Percentiles rank a stretch among this genome's conserved stretches.
Evolutionary conservation across 192 early-diverging fungal genomes (phyloP).

Genomic region (Podila clonocystis): DNA sequence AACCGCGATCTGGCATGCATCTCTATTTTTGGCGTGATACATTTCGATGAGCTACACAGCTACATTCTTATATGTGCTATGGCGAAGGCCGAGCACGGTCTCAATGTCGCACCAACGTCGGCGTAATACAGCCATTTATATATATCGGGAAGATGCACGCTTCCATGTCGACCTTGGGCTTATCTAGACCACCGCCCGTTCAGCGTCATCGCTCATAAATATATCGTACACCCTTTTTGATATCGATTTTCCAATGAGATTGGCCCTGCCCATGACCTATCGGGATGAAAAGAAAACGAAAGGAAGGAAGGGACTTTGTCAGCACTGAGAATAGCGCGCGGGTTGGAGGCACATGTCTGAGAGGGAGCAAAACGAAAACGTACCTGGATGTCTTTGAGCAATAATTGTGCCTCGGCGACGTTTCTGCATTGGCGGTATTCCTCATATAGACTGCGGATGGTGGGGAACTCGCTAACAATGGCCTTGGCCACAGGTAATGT

Average conservation of each 20-base stretch:
- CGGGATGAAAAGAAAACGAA: neutral
- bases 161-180: neutral
- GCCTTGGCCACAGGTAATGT: slow-evolving; percentile 48
- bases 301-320: neutral
- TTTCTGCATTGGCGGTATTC: slow-evolving; percentile 25
- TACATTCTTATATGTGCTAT: no score
- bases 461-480: slow-evolving; percentile 51
- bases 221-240: slow-evolving; percentile 57
- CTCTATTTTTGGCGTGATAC: no score
- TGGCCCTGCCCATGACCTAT: slow-evolving; percentile 24
- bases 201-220: slow-evolving; percentile 54
- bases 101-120: no score
- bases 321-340: neutral
- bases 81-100: no score
- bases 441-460: slow-evolving; percentile 45
- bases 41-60: no score
- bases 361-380: neutral
- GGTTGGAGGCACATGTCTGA: neutral
- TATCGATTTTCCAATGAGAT: slow-evolving; percentile 41
- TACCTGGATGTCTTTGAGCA: slow-evolving; percentile 56
- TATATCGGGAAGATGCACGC: no score
- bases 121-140: no score
- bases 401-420: slow-evolving; percentile 17
- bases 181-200: slow-evolving; percentile 1
- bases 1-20: no score